Evolutionary conservation across 2,329 filamentous ascomycete genomes (phyloP), one percentile per base, ranked within the genome.

Genomic region (Penicillium digitatum): DNA sequence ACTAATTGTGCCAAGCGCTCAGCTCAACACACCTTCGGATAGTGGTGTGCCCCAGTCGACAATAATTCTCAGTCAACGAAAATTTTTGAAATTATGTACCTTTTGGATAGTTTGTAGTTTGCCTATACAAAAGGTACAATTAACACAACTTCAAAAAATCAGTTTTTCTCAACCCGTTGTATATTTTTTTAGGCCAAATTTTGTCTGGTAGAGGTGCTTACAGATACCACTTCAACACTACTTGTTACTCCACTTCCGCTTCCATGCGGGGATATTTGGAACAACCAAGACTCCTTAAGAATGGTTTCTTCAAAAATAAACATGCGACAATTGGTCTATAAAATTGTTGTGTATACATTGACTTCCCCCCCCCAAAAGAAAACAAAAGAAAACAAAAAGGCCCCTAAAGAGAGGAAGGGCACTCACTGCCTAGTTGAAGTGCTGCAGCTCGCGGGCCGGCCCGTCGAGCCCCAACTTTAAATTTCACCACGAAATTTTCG

Each of bases 391-490:
- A 14, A 14, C 14, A 10, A 6, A 24, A 46, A 20, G 14, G 11
- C 2, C 18, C 9, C 26, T 22, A 16, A 48, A 48, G 11, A 38
- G 14, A 31, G 9, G 8, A 20, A 32, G 14, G 10, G 6, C 14
- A 20, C 11, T n/a, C 14, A 20, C 11, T n/a, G 34, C 4, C 3
- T 8, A 35, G n/a, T 8, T 37, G 11, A 12, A 32, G 44, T 46
- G 27, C 54, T 45, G 40, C 54, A 54, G 39, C 24, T 12, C 16
- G 47, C 67, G 69, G 69, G 49, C 64, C 69, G 69, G 52, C 58
- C 68, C 69, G 69, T 61, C 35, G 65, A 72, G 69, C 69, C 68
- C 67, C 69, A 66, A 60, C 55, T 64, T 58, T 67, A 63, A 62
- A 56, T 57, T 14, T 37, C 52, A 61, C 58, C 29, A 29, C 55